These are phyloP conservation scores for Sporothrix protearum DNA, from an alignment of 2,329 filamentous ascomycete genomes.

Conservation along the genomic window DNA sequence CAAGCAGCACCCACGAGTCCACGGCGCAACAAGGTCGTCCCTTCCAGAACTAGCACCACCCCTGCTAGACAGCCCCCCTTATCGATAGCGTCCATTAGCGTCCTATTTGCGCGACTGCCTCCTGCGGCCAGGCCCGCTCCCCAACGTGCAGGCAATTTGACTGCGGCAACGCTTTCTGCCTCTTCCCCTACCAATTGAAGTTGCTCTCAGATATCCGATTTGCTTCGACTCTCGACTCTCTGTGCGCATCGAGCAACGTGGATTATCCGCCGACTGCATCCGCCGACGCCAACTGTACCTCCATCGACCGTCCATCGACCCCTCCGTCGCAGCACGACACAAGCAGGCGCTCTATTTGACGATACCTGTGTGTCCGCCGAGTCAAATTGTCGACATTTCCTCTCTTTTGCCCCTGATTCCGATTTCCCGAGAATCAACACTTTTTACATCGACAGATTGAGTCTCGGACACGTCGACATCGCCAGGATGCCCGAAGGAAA, in stretches of 20 bases:
- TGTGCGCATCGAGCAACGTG: conserved; percentile 1
- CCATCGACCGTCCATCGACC: not conserved
- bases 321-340: not conserved
- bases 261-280: not conserved
- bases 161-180: not conserved
- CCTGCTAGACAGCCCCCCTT: not conserved
- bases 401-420: not conserved
- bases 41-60: conserved; percentile 4
- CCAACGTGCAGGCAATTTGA: conserved; percentile 11
- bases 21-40: not conserved
- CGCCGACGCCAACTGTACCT: too few species aligned
- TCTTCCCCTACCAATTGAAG: not conserved
- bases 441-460: not conserved
- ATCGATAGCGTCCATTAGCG: not conserved
- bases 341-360: not conserved
- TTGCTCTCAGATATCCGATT: not conserved
- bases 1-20: conserved; percentile 2
- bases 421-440: conserved; percentile 40
- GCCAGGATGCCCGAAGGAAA: conserved; percentile 25
- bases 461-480: not conserved
- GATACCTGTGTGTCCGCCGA: not conserved
- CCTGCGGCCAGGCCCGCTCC: not conserved
- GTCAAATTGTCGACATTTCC: not conserved
- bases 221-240: not conserved
- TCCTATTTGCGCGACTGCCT: conserved; percentile 10